Percentiles rank a stretch among this genome's conserved stretches.
Evolutionary conservation across 331 rosid genomes (phyloP).

Genomic region (Quercus phellos): DNA sequence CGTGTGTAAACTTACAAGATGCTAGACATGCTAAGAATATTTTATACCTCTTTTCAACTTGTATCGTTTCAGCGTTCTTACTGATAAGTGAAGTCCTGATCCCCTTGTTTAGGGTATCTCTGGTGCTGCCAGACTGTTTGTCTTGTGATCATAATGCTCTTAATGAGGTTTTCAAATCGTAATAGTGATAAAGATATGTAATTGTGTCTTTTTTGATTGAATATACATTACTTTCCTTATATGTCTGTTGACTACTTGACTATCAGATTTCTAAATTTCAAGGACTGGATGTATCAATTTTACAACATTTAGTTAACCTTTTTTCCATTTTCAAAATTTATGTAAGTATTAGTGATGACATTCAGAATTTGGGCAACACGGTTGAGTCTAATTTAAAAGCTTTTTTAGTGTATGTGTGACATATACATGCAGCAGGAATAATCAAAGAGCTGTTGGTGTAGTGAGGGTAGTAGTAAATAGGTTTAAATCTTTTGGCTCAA

Average conservation of each 20-base stretch:
- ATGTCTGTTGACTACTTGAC: neutral
- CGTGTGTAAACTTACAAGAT: too few relatives aligned
- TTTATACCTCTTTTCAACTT: neutral
- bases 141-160: neutral
- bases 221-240: neutral
- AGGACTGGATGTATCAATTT: too few relatives aligned
- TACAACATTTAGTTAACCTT: too few relatives aligned
- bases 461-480: neutral
- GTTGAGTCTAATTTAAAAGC: too few relatives aligned
- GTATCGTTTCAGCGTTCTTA: neutral
- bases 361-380: too few relatives aligned
- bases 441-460: neutral
- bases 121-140: neutral
- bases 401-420: too few relatives aligned
- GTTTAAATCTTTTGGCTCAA: neutral
- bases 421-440: too few relatives aligned
- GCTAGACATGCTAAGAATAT: neutral
- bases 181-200: neutral
- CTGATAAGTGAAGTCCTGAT: neutral
- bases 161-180: neutral
- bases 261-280: neutral
- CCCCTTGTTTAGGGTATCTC: neutral
- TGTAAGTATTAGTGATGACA: too few relatives aligned
- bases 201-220: neutral
- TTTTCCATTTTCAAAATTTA: too few relatives aligned